These are phyloP conservation scores for Diaporthe eres DNA, from an alignment of 2,329 filamentous ascomycete genomes.

Conservation along the genomic window DNA sequence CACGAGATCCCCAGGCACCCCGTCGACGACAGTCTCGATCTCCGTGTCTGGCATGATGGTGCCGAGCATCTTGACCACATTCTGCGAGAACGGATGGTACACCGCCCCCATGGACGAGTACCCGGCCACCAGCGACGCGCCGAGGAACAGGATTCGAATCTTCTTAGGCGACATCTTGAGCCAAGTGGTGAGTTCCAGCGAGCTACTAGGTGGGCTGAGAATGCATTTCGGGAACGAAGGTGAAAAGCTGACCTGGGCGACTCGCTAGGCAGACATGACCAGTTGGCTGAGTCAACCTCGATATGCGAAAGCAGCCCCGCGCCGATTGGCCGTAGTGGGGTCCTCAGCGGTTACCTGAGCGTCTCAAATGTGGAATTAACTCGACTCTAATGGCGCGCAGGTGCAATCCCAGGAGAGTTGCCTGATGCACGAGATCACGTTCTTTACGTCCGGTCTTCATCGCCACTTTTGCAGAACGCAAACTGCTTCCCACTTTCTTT, in stretches of 20 bases:
- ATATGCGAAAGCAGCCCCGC: not conserved
- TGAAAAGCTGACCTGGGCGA: not conserved
- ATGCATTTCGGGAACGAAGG: not conserved
- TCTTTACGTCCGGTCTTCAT: not conserved
- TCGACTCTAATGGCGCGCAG: not conserved
- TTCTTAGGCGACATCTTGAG: constrained; percentile 22
- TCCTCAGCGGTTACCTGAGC: not conserved
- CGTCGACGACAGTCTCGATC: constrained; percentile 44
- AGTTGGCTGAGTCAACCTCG: constrained; percentile 23
- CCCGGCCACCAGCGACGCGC: constrained; percentile 37
- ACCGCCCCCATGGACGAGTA: constrained; percentile 35
- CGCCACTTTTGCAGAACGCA: not conserved
- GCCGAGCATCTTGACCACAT: constrained; percentile 36
- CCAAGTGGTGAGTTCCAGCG: not conserved
- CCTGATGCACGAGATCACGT: not conserved
- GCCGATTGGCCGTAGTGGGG: constrained; percentile 14
- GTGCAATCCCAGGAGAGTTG: not conserved
- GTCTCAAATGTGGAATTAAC: not conserved
- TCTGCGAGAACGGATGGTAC: constrained; percentile 31
- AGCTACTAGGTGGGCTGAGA: not conserved
- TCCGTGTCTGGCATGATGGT: constrained; percentile 29
- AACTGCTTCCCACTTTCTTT: not conserved
- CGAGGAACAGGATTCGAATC: constrained; percentile 35
- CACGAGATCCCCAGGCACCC: constrained; percentile 47
- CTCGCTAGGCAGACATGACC: constrained; percentile 13